phyloP scores from a whole-genome alignment of 202 grass and related monocot genomes.

The Panicum virgatum region DNA sequence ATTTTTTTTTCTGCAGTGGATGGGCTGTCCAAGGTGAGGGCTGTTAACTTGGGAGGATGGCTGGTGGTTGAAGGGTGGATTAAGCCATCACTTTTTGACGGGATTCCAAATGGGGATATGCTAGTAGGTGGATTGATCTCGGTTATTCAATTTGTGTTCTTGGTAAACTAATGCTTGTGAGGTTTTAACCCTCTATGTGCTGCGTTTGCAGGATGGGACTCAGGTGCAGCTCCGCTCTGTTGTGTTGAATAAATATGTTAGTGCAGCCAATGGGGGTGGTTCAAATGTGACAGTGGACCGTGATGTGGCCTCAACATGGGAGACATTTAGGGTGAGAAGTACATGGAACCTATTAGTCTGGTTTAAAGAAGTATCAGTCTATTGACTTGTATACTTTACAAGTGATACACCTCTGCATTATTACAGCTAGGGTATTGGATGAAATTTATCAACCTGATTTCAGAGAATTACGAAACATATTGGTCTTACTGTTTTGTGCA shows the following conservation, averaged over 20 bases:
- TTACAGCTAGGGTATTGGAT: neutral
- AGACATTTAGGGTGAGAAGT: constrained; percentile 65
- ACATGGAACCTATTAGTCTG: neutral
- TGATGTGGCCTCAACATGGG: constrained; percentile 60
- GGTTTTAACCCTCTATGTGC: neutral
- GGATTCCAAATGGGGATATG: constrained; percentile 59
- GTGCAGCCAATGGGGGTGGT: constrained; percentile 51
- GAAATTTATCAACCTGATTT: neutral
- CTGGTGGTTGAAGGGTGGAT: constrained; percentile 62
- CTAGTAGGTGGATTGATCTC: constrained; percentile 44
- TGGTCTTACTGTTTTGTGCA: neutral
- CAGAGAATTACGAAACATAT: neutral
- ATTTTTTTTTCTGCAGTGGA: constrained; percentile 48
- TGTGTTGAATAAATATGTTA: constrained; percentile 56
- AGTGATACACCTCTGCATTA: neutral
- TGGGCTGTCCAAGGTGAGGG: constrained; percentile 55
- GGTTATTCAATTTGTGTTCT: constrained; percentile 11
- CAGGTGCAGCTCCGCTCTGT: constrained; percentile 68
- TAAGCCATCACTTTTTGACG: constrained; percentile 55
- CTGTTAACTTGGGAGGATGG: constrained; percentile 69
- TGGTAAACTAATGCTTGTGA: neutral
- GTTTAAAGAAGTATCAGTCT: constrained; percentile 6
- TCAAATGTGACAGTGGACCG: constrained; percentile 64
- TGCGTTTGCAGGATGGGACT: constrained; percentile 59
- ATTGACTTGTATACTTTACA: neutral